Evolutionary conservation across 177 flowering plant species (phyloP).

Genomic region (Vitis hybrid): DNA sequence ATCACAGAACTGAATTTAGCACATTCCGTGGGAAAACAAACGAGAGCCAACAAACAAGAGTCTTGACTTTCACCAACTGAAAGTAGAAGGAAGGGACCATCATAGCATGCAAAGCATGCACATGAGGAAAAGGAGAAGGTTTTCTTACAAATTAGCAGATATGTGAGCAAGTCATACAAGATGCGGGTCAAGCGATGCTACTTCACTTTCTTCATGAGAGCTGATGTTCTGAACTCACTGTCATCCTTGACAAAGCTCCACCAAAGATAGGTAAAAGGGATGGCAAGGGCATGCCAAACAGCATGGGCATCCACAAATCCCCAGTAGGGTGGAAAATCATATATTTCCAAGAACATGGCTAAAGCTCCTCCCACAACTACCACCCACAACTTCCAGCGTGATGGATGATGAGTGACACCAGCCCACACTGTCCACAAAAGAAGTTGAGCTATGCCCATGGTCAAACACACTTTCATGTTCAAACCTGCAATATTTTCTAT

Average conservation of each 20-base stretch:
- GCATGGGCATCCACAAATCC: slow-evolving; percentile 86
- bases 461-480: slow-evolving; percentile 71
- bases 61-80: no score
- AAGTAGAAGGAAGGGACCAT: no score
- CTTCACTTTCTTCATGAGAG: slow-evolving; percentile 59
- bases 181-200: slow-evolving; percentile 15
- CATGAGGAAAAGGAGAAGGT: no score
- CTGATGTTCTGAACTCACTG: slow-evolving; percentile 58
- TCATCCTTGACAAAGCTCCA: slow-evolving; percentile 91
- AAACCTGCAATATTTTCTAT: slow-evolving; percentile 43
- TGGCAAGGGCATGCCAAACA: slow-evolving; percentile 65
- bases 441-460: slow-evolving; percentile 59
- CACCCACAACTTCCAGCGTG: slow-evolving; percentile 78
- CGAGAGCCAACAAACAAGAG: no score
- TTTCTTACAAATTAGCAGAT: no score
- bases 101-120: no score
- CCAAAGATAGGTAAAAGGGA: slow-evolving; percentile 80
- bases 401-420: slow-evolving; percentile 61
- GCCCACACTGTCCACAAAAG: slow-evolving; percentile 81
- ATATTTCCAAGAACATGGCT: slow-evolving; percentile 61
- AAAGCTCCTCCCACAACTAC: slow-evolving; percentile 57
- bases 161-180: no score
- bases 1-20: no score
- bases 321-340: slow-evolving; percentile 72
- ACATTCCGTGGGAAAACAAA: no score